These are phyloP conservation scores for Artemisia annua DNA, from an alignment of 129 eudicot genomes.

Conservation along the genomic window DNA sequence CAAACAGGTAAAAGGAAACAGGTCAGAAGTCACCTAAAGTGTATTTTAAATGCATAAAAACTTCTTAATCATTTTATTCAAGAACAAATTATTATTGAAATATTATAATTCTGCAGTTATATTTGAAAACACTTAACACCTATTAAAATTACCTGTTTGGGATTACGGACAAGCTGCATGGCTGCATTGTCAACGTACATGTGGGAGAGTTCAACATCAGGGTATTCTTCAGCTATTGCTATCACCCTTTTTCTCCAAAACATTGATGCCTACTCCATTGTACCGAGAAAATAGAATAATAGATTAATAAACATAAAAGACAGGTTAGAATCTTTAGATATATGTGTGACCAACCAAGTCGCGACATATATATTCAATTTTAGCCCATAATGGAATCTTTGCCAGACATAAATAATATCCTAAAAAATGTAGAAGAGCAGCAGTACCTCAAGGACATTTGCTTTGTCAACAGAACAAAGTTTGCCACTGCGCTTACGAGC, in stretches of 20 bases:
- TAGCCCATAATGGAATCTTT: neutral
- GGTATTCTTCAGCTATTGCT: constrained; percentile 72
- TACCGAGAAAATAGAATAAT: neutral
- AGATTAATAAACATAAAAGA: neutral
- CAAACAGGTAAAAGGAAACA: no score
- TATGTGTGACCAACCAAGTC: constrained; percentile 3
- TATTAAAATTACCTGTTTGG: constrained; percentile 60
- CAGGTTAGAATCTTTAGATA: neutral
- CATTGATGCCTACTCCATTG: constrained; percentile 71
- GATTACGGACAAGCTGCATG: constrained; percentile 96
- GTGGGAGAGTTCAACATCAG: constrained; percentile 93
- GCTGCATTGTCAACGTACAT: constrained; percentile 99
- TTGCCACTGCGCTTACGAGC: constrained; percentile 87
- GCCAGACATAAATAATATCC: neutral
- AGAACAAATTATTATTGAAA: neutral
- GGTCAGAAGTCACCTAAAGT: neutral
- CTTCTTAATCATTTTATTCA: neutral
- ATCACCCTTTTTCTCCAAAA: constrained; percentile 86
- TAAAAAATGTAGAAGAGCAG: neutral
- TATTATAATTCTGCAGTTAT: neutral
- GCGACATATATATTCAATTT: neutral
- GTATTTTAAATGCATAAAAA: neutral
- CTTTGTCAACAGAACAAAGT: constrained; percentile 98
- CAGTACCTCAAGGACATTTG: constrained; percentile 91
- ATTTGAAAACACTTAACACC: neutral